phyloP scores from a whole-genome alignment of 2,329 filamentous ascomycete species.

The Macrophomina tecta region DNA sequence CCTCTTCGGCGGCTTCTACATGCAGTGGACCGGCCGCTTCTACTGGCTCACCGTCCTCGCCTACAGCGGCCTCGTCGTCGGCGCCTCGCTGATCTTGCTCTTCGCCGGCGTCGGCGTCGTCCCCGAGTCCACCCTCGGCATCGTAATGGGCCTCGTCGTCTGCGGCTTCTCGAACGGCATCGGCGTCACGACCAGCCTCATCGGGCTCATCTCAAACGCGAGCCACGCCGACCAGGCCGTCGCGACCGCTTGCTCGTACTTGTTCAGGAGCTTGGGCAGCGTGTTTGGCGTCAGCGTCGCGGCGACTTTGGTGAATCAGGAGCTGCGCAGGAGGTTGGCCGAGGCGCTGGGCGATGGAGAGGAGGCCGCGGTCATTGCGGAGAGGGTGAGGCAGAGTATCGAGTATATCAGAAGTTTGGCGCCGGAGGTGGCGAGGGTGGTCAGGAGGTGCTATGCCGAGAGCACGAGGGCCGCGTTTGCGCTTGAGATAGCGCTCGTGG shows the following conservation, averaged over 20 bases:
- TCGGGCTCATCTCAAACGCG: constrained; percentile 74
- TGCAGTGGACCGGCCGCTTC: constrained; percentile 73
- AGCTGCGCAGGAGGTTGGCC: constrained; percentile 64
- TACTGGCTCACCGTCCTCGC: constrained; percentile 69
- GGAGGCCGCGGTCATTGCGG: constrained; percentile 69
- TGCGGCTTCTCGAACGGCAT: constrained; percentile 62
- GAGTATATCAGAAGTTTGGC: constrained; percentile 71
- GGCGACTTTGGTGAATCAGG: constrained; percentile 74
- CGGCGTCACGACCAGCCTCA: constrained; percentile 73
- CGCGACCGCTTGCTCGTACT: constrained; percentile 78
- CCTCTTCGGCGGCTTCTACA: constrained; percentile 68
- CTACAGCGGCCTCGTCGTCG: constrained; percentile 61
- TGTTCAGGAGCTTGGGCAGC: constrained; percentile 76
- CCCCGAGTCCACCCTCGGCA: constrained; percentile 54
- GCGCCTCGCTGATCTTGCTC: constrained; percentile 62
- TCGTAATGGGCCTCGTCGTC: constrained; percentile 64
- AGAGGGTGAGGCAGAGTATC: constrained; percentile 71
- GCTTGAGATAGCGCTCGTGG: constrained; percentile 57
- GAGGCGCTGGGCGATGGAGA: constrained; percentile 61
- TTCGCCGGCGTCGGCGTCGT: constrained; percentile 59
- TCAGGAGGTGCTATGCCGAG: constrained; percentile 70
- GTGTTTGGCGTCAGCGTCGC: constrained; percentile 72
- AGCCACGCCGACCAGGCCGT: constrained; percentile 72
- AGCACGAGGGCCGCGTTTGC: constrained; percentile 60
- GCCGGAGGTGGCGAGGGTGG: constrained; percentile 63